Evolutionary conservation across 2,329 filamentous ascomycete genomes (phyloP).

Genomic region (Talaromyces verruculosus): DNA sequence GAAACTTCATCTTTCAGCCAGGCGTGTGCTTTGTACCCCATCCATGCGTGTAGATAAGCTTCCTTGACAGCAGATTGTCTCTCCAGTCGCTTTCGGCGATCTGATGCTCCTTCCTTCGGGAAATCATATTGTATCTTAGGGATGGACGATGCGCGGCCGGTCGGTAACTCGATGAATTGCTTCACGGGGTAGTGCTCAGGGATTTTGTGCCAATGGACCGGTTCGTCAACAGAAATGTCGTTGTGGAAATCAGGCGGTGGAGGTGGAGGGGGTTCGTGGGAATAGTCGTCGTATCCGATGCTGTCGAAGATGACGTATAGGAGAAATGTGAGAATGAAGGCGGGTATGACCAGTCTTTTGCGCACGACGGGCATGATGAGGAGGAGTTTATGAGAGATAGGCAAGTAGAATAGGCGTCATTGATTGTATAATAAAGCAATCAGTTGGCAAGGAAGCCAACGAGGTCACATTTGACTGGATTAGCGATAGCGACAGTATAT

Average conservation of each 20-base stretch:
- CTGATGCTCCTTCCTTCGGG: slow-evolving; percentile 58
- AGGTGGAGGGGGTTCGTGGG: slow-evolving; percentile 28
- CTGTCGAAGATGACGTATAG: slow-evolving; percentile 22
- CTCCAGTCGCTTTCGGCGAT: slow-evolving; percentile 61
- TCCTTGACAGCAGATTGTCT: slow-evolving; percentile 68
- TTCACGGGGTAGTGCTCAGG: slow-evolving; percentile 75
- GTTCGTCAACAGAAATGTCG: slow-evolving; percentile 13
- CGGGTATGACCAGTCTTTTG: slow-evolving; percentile 30
- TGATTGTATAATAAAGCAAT: background rate
- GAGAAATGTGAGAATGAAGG: slow-evolving; percentile 29
- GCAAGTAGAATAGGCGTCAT: background rate
- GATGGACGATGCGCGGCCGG: slow-evolving; percentile 61
- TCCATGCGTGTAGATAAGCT: slow-evolving; percentile 77
- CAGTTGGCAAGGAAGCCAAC: background rate
- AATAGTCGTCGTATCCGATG: slow-evolving; percentile 18
- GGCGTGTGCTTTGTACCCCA: slow-evolving; percentile 75
- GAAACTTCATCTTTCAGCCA: slow-evolving; percentile 84
- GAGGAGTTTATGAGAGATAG: background rate
- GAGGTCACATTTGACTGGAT: background rate
- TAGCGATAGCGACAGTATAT: slow-evolving; percentile 1
- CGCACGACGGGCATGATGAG: slow-evolving; percentile 23
- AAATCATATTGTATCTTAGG: slow-evolving; percentile 78
- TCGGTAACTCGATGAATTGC: slow-evolving; percentile 69
- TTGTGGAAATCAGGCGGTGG: slow-evolving; percentile 23
- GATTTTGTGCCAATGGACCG: slow-evolving; percentile 69